phyloP scores from a whole-genome alignment of 2,329 filamentous ascomycete genomes.

The Pseudocercospora vitis region DNA sequence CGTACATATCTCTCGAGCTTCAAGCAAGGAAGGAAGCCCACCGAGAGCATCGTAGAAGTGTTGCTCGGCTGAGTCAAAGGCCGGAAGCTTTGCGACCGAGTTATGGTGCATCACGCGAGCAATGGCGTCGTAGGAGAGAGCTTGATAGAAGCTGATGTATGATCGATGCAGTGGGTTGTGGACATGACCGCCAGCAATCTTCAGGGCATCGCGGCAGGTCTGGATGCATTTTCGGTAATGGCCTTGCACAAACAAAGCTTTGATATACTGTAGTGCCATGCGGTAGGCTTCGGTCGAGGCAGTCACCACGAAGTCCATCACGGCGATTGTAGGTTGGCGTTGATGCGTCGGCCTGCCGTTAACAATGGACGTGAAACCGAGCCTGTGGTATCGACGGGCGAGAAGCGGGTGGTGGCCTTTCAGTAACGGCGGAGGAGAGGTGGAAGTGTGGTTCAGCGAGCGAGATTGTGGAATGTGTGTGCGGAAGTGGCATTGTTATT shows the following conservation, averaged over 20 bases:
- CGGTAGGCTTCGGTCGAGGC: conserved; percentile 19
- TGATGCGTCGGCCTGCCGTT: conserved; percentile 1
- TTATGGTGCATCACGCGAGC: conserved; percentile 49
- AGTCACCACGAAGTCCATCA: neutral
- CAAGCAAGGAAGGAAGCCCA: conserved; percentile 27
- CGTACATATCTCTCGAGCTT: conserved; percentile 19
- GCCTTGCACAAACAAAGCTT: conserved; percentile 31
- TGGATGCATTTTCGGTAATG: conserved; percentile 37
- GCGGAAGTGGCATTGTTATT: neutral
- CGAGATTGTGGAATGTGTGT: conserved; percentile 1
- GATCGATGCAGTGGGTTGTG: conserved; percentile 26
- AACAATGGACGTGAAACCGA: neutral
- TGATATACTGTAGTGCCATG: conserved; percentile 34
- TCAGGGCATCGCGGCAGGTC: conserved; percentile 32
- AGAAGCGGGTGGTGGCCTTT: conserved; percentile 1
- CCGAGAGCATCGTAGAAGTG: conserved; percentile 38
- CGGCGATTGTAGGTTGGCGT: neutral
- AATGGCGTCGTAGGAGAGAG: conserved; percentile 49
- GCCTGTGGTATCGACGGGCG: neutral
- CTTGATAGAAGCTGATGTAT: conserved; percentile 51
- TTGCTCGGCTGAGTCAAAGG: conserved; percentile 44
- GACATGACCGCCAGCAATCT: conserved; percentile 7
- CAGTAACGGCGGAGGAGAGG: neutral
- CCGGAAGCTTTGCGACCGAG: conserved; percentile 46
- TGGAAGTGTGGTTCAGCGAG: neutral